Evolutionary conservation across 768 basidiomycete species (phyloP), one percentile per base, ranked within the genome.

Genomic region (Agaricus subrufescens): DNA sequence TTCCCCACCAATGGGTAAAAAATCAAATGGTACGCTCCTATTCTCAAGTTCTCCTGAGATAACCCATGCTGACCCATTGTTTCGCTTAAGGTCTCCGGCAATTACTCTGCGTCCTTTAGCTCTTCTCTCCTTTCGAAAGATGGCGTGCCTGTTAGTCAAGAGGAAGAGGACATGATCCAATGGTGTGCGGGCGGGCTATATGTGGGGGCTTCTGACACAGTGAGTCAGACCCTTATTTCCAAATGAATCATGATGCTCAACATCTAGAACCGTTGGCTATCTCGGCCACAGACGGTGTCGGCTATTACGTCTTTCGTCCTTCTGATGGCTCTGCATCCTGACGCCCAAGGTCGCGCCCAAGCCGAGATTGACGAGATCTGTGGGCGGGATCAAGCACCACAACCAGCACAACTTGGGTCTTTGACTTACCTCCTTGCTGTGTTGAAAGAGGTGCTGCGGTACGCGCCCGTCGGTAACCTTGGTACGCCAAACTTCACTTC

Each of bases 101-200:
- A 59, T 1, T 66, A 72, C 45, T 60, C 60, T 39, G 67, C 75
- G n/a, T 81, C 76, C 19, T 79, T 81, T 54, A 76, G 76, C 7
- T 77, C 74, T 54, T 60, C 69, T 56, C 65, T 71, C 38, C 65
- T 80, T 44, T 64, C 55, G 14, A 65, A 67, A 11, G 62, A 67
- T 10, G 66, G 43, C 51, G 49, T 60, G 39, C 53, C 61, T 26
- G 58, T 65, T 26, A 63, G 63, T 31, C 53, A 40, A 14, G 71
- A 72, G 30, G 66, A 75, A 12, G 79, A 80, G 56, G 74, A 75
- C 4, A 68, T 78, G 29, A 69, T 80, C 15, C 78, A 75, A 58
- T 80, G 79, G 70, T 74, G 75, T 39, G 77, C 80, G 23, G 79
- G 74, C 1, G 78, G 75, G 2, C 65, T 79, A 3, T 82, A 80